Evolutionary conservation across 306 rosid genomes (phyloP), one percentile per base, ranked within the genome.

Genomic region (Chamaecrista fasciculata): DNA sequence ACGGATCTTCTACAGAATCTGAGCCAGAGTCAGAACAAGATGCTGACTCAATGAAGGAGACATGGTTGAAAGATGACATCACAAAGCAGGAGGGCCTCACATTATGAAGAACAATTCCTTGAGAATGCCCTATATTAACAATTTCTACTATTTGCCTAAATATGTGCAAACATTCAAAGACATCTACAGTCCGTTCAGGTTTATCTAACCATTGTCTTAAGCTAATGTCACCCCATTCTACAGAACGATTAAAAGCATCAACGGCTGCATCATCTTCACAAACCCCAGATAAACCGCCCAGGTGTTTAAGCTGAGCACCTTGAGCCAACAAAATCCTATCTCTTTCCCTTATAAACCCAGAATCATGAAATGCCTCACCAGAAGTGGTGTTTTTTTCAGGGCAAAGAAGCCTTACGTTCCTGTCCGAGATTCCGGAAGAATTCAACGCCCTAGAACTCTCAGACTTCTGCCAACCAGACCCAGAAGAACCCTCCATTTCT

Each of bases 61-160:
- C 85, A 72, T 66, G 96, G 81, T 94, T 91, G 82, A 94, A 88
- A 64, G 97, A 88, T 5, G 99, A 91, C 97, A 91, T 89, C 46
- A 91, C 87, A 79, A 91, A 94, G 85, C 99, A 94, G 0, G 99
- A 94, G 66, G 99, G 99, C 80, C 92, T 81, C 50, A 91, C 97
- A 75, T 94, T 94, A 65, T 91, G 96, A 78, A 91, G 91, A 76
- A 87, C 96, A 76, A 94, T 87, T 58, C 99, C 99, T 75, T 89
- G 92, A 28, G 91, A 84, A 73, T 94, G 99, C 0, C 91, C 96
- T 58, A 74, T 76, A 44, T 79, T 79, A 69, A 94, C 96, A 66
- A 91, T 86, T 63, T 89, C 97, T 37, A 89, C 95, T 48, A 94
- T 80, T 75, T 94, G 97, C 81, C 88, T 85, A 81, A 94, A 91